A percentile compares a stretch with the other conserved stretches of the same genome.
These are phyloP conservation scores for Boletus reticuloceps DNA, from an alignment of 768 basidiomycete species.

Conservation along the genomic window DNA sequence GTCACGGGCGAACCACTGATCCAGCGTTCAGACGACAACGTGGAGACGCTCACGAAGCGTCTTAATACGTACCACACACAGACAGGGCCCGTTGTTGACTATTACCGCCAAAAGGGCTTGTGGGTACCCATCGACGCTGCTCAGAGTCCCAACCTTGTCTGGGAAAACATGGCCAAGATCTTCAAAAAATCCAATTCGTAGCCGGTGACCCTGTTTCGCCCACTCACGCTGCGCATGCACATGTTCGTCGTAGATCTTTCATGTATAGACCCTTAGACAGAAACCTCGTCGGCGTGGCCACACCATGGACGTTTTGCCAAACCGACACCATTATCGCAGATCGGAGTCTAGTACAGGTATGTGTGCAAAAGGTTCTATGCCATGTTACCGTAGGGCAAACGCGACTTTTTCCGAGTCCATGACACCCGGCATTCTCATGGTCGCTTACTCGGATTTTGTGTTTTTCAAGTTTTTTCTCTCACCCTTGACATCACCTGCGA, in stretches of 20 bases:
- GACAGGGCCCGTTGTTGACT: constrained; percentile 94
- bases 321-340: constrained; percentile 2
- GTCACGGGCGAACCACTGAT: constrained; percentile 93
- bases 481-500: constrained; percentile 76
- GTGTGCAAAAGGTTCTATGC: constrained; percentile 13
- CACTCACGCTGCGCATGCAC: not conserved
- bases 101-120: constrained; percentile 89
- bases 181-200: constrained; percentile 42
- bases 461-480: constrained; percentile 47
- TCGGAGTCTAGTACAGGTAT: constrained; percentile 19
- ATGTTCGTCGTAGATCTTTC: constrained; percentile 17
- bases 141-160: constrained; percentile 88
- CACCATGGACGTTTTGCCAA: not conserved
- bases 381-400: constrained; percentile 3
- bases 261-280: constrained; percentile 25
- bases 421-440: not conserved
- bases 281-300: constrained; percentile 1
- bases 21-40: constrained; percentile 97
- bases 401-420: constrained; percentile 4
- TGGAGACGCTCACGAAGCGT: constrained; percentile 90
- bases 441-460: constrained; percentile 27
- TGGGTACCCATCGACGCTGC: constrained; percentile 93
- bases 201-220: not conserved
- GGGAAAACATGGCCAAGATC: constrained; percentile 73
- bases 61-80: constrained; percentile 87